Base-by-base conservation (phyloP, 2,329 filamentous ascomycete species). In the Penicillium sclerotigenum region DNA sequence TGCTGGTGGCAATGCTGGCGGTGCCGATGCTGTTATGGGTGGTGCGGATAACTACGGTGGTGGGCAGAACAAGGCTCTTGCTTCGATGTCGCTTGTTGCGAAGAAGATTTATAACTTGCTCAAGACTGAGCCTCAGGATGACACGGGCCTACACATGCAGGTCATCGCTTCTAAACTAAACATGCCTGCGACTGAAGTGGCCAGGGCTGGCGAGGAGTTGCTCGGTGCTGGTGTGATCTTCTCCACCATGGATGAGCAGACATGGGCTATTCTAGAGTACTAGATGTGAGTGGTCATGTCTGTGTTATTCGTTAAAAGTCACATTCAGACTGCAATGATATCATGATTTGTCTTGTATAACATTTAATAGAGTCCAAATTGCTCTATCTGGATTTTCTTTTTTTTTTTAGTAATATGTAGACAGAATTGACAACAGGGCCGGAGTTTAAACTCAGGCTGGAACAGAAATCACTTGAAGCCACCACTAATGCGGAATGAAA, bases 241-340 rank as follows among this genome's bases (percentile, higher is more conserved):
- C 76, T 90, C 91, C 28, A 99, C 95, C 10, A 83, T 96, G 54
- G 91, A 97, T 75, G 93, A 97, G 68, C 83, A 90, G 74, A 97
- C 93, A 0, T 97, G 90, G 87, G 90, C 91, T 41, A 79, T 96
- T 60, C 78, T 97, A 58, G 90, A 95, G 31, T 64, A 64, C 47
- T 63, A 62, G 40, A 33, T 18, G 29, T 40, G 48, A 20, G 24
- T 26, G 18, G 57, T 84, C 26, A 36, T 43, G 24, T 48, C 22
- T 54, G 29, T 81, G 41, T 48, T 43, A 10, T 26, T 54, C 24
- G 11, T 52, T 36, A 57, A 56, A 57, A 57, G 43, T 24, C 45
- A 52, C 55, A 34, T 48, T 47, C 28, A 22, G n/a, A 51, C 46
- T 57, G 45, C 59, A 66, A 66, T 61, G 63, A 66, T 65, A 64